Evolutionary conservation across 2,329 filamentous ascomycete species (phyloP), one percentile per base, ranked within the genome.

Genomic region (Colletotrichum zoysiae): DNA sequence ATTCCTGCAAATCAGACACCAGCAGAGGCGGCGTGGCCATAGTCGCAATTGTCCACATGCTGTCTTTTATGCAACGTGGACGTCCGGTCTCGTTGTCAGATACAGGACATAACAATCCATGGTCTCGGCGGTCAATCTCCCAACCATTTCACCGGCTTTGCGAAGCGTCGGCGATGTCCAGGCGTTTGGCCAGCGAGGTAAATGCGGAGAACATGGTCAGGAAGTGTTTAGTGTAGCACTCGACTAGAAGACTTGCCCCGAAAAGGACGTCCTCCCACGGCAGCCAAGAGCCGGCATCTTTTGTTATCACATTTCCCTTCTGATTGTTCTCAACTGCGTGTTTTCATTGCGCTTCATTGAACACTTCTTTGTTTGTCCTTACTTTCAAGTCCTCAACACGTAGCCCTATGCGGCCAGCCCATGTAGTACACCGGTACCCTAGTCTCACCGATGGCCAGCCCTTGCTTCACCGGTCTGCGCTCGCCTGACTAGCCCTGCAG

Each of bases 401-500:
- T 51, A 53, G 69, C 40, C 59, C 48, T 59, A 48, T 62, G 46
- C 46, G 58, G 44, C 51, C 38, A 23, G 57, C 65, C 38, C 53
- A 64, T 69, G 69, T 58, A 26, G 65, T 53, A 58, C 59, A 55
- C 53, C 40, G 33, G 33, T 48, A 68, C 58, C 53, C 46, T 35
- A 48, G 68, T 69, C 70, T 73, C 46, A 70, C 70, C 67, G 67
- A 70, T 71, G 35, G 55, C 20, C 14, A 46, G 70, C 50, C 61
- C 67, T 60, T 73, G 66, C 40, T 53, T 70, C 51, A 64, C 61
- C 67, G 61, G 67, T 70, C 20, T 50, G 61, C 42, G 38, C 59
- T 69, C 53, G 65, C 60, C 60, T 53, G 53, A 26, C 35, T 44
- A 65, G 35, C 67, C 48, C 59, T 56, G 57, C 58, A 67, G 23